Evolutionary conservation across 2,329 filamentous ascomycete species (phyloP).

Genomic region (Paracamarosporium sp.): DNA sequence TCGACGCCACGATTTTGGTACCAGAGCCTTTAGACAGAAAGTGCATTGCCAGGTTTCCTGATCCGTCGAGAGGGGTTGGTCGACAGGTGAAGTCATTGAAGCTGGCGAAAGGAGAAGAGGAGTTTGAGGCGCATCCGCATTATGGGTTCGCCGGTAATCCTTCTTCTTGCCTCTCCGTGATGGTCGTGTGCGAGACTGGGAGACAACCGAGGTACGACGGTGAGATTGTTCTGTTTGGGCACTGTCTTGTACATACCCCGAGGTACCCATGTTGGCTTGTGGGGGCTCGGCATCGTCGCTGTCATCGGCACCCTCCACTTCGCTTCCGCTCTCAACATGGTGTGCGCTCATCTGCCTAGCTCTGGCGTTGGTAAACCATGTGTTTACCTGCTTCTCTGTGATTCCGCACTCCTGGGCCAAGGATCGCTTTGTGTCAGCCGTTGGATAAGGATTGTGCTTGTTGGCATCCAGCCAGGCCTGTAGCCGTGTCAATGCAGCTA

Average conservation of each 20-base stretch:
- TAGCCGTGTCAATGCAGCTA: constrained; percentile 32
- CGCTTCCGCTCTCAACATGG: constrained; percentile 19
- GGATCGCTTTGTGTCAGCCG: constrained; percentile 32
- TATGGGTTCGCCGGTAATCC: constrained; percentile 32
- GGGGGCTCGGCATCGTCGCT: constrained; percentile 18
- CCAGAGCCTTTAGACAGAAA: constrained; percentile 35
- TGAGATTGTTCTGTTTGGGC: background rate
- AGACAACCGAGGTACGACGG: constrained; percentile 15
- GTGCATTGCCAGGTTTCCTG: constrained; percentile 44
- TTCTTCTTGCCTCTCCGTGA: constrained; percentile 47
- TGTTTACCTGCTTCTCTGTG: constrained; percentile 43
- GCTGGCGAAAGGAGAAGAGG: constrained; percentile 18
- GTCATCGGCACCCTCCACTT: constrained; percentile 28
- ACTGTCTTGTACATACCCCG: constrained; percentile 14
- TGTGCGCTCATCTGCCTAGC: constrained; percentile 31
- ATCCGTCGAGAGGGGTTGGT: constrained; percentile 4
- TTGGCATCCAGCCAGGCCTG: constrained; percentile 39
- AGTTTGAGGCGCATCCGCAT: constrained; percentile 7
- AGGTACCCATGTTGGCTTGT: constrained; percentile 5
- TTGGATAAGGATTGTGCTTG: constrained; percentile 39
- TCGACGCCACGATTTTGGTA: constrained; percentile 44
- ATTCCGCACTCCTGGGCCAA: constrained; percentile 40
- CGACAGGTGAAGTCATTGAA: constrained; percentile 7
- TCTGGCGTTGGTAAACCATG: constrained; percentile 45
- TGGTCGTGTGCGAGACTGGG: constrained; percentile 4